Evolutionary conservation across 1,139 yeast genomes (phyloP), one percentile per base, ranked within the genome.

Genomic region (Suzukiozyma palmioleophila): DNA sequence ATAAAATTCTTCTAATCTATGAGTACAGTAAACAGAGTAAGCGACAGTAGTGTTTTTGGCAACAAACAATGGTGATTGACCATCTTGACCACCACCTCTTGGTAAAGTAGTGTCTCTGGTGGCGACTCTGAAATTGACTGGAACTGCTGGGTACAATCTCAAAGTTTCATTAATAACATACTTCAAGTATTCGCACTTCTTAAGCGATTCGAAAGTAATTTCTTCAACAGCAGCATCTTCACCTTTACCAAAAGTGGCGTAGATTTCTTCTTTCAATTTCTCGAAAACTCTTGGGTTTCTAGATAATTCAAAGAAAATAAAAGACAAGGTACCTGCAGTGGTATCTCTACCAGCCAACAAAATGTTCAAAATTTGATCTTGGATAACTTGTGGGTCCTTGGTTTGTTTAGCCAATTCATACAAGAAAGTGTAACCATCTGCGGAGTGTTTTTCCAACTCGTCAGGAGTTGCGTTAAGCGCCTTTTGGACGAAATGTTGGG

Each of bases 271-370:
- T 37, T 70, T 64, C 44, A 76, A 62, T 44, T 60, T 64, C 5
- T 47, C 43, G 54, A 60, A 73, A 8, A 72, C 57, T 3, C 56
- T 53, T 8, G 73, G 75, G 46, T 72, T 62, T 40, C 72, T 57
- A 2, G 75, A 67, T 38, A 75, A 60, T 47, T 73, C 73, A 46
- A 60, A 72, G 36, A 75, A 58, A 10, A 63, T 47, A 53, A 72
- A 76, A 3, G 77, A 68, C 40, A 77, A 64, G 33, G 75, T 59
- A 3, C 77, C 73, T 1, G 82, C 81, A 13, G 82, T 77, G 34
- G 82, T 77, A 51, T 76, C 81, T 51, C 81, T 63, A 15, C 79
- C 81, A 18, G 81, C 81, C 22, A 75, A 57, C 43, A 76, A 57
- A 45, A 76, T 70, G 48, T 74, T 75, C 47, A 76, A 57, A 32